These are phyloP conservation scores for Balakata baccata DNA, from an alignment of 345 rosid genomes.

Conservation along the genomic window DNA sequence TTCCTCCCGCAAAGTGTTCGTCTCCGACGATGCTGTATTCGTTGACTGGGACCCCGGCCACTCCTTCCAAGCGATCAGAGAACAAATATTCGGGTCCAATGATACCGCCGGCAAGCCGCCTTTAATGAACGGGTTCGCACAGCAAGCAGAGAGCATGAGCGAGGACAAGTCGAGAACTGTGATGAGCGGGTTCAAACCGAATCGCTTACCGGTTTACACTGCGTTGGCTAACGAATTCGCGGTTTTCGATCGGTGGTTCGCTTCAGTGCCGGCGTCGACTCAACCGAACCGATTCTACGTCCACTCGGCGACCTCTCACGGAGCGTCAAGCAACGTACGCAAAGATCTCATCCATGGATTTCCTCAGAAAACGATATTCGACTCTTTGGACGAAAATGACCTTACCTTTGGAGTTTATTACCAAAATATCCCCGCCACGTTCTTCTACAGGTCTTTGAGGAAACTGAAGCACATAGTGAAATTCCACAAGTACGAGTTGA, in stretches of 20 bases:
- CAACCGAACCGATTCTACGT: conserved; percentile 98
- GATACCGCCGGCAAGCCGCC: conserved; percentile 46
- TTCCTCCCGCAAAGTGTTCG: conserved; percentile 46
- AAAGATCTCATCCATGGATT: conserved; percentile 84
- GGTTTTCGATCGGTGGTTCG: conserved; percentile 95
- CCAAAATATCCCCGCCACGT: conserved; percentile 93
- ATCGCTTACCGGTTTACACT: conserved; percentile 63
- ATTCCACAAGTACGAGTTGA: conserved; percentile 62
- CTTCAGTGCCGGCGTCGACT: conserved; percentile 95
- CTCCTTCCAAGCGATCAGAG: conserved; percentile 92
- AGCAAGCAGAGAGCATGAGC: conserved; percentile 72
- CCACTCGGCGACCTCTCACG: conserved; percentile 98
- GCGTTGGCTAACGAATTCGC: conserved; percentile 83
- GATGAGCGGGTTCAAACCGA: conserved; percentile 86
- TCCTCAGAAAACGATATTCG: conserved; percentile 91
- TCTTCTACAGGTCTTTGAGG: conserved; percentile 71
- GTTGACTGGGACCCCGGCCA: conserved; percentile 97
- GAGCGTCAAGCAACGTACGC: conserved; percentile 75
- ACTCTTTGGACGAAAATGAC: conserved; percentile 77
- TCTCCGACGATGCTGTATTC: conserved; percentile 73
- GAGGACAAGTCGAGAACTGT: conserved; percentile 59
- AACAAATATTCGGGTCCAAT: conserved; percentile 88
- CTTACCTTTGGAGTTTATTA: conserved; percentile 84
- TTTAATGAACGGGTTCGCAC: conserved; percentile 89
- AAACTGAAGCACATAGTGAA: conserved; percentile 60